Conservation (phyloP, 2,329 filamentous ascomycete species). For the Pseudogymnoascus sp. region DNA sequence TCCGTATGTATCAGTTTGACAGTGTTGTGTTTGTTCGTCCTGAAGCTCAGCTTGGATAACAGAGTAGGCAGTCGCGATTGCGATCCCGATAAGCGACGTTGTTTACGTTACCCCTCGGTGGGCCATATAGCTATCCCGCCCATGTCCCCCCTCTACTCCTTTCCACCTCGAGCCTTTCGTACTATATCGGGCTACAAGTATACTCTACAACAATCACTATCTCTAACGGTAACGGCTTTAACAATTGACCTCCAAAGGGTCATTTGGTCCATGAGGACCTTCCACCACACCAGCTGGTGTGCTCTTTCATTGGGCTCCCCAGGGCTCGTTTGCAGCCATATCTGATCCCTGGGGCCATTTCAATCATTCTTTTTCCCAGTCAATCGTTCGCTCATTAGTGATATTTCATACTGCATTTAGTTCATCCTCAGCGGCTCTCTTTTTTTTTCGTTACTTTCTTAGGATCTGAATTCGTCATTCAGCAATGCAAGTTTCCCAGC, state of each 20-base stretch:
- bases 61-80: slow-evolving; percentile 9
- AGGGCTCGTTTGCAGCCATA: not conserved
- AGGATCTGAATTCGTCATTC: not conserved
- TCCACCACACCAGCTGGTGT: slow-evolving; percentile 5
- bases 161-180: slow-evolving; percentile 7
- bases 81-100: not conserved
- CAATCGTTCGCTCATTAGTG: not conserved
- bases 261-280: slow-evolving; percentile 1
- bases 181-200: not conserved
- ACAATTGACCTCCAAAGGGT: not conserved
- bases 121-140: not conserved
- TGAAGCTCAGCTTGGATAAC: slow-evolving; percentile 3
- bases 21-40: not conserved
- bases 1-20: slow-evolving; percentile 9
- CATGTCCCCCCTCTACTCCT: not conserved
- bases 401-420: not conserved
- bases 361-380: slow-evolving; percentile 7
- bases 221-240: slow-evolving; percentile 2
- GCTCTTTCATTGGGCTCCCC: not conserved
- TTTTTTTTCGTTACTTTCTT: not conserved
- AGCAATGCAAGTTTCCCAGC: not conserved
- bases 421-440: not conserved
- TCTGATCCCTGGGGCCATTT: not conserved
- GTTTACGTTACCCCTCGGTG: slow-evolving; percentile 2
- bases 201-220: slow-evolving; percentile 3